phyloP scores from a whole-genome alignment of 176 grass and related monocot genomes.

The Cenchrus purpureus region DNA sequence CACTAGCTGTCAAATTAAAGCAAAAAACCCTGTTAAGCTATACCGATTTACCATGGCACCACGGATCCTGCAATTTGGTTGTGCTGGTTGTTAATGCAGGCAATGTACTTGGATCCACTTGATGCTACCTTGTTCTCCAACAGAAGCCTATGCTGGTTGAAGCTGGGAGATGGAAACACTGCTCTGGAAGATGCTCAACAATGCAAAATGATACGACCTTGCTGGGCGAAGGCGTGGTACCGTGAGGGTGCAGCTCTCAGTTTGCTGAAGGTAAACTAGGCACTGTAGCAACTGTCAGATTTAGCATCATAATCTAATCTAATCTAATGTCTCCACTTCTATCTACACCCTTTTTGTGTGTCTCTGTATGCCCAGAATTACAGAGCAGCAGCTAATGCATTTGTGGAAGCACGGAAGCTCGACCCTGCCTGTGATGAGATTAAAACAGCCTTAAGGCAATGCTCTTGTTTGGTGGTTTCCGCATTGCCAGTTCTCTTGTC shows the following conservation, averaged over 20 bases:
- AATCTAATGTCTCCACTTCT: background rate
- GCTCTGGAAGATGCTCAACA: background rate
- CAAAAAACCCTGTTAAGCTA: background rate
- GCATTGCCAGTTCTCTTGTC: no score
- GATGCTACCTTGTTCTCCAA: background rate
- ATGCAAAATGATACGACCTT: background rate
- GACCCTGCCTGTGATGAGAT: constrained; percentile 42
- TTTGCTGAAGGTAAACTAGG: background rate
- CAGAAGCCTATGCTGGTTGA: background rate
- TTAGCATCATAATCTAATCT: background rate
- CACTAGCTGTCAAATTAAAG: background rate
- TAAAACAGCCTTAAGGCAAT: constrained; percentile 40
- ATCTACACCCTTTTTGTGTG: background rate
- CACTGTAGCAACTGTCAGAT: background rate
- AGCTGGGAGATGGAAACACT: background rate
- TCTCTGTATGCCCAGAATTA: background rate
- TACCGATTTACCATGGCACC: background rate
- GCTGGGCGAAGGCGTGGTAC: constrained; percentile 20
- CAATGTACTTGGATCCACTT: background rate
- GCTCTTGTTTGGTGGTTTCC: no score
- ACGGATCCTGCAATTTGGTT: background rate
- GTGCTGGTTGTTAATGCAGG: background rate
- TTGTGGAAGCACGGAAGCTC: constrained; percentile 27
- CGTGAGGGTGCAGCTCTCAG: constrained; percentile 1
- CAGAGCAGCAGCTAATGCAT: background rate